These are phyloP conservation scores for Fusarium devonianum DNA, from an alignment of 2,329 filamentous ascomycete species.

Conservation along the genomic window DNA sequence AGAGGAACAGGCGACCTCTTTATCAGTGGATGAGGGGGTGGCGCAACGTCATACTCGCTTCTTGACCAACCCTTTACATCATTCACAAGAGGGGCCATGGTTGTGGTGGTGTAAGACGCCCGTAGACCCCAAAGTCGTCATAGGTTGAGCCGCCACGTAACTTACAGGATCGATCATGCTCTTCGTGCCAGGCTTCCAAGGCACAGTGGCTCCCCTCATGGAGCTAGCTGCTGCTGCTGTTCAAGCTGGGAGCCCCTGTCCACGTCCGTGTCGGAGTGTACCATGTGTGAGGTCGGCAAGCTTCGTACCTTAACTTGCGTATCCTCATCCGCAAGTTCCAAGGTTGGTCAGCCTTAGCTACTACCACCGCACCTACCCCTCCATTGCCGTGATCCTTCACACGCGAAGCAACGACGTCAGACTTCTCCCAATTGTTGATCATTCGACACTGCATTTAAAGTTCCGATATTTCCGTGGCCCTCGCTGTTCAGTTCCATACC, in stretches of 20 bases:
- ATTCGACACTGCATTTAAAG: conserved; percentile 26
- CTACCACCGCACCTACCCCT: no score
- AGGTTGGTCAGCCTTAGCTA: no score
- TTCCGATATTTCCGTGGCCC: conserved; percentile 14
- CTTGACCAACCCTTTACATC: conserved; percentile 26
- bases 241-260: no score
- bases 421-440: conserved; percentile 14
- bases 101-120: background rate
- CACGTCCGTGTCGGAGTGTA: conserved; percentile 2
- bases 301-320: no score
- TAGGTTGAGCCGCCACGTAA: conserved; percentile 25
- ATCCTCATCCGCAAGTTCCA: no score
- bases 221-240: no score
- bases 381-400: no score
- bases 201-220: no score
- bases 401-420: conserved; percentile 34
- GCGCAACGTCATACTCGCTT: conserved; percentile 27
- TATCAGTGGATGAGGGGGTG: conserved; percentile 7
- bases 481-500: background rate
- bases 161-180: conserved; percentile 8
- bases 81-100: conserved; percentile 4
- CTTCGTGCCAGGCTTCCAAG: background rate
- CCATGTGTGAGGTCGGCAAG: background rate
- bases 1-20: background rate
- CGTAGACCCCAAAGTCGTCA: conserved; percentile 19